phyloP scores from a whole-genome alignment of 2,329 filamentous ascomycete species.

The Tolypocladium ophioglossoides region DNA sequence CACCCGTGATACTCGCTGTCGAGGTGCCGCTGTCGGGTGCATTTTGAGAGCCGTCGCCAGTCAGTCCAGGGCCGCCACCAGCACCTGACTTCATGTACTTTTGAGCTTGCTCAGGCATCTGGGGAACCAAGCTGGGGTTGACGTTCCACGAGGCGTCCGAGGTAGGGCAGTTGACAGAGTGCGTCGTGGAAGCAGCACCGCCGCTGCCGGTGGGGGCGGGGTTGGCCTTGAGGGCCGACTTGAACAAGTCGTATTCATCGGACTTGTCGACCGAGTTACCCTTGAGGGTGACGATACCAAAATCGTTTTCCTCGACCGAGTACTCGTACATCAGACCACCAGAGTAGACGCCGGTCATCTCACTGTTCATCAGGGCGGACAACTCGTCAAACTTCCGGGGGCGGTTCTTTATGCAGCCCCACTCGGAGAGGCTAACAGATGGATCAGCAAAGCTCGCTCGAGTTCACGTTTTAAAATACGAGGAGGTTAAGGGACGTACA shows the following conservation, averaged over 20 bases:
- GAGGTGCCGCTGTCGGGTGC: conserved; percentile 35
- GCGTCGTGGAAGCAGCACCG: conserved; percentile 36
- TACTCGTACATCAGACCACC: conserved; percentile 97
- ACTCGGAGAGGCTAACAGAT: conserved; percentile 64
- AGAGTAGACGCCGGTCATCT: conserved; percentile 89
- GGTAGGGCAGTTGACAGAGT: conserved; percentile 38
- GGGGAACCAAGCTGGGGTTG: conserved; percentile 36
- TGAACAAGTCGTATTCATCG: conserved; percentile 50
- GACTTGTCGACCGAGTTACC: conserved; percentile 42
- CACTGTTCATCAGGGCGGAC: conserved; percentile 60
- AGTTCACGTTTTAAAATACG: background rate
- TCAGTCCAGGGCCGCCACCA: conserved; percentile 41
- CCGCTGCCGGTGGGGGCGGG: conserved; percentile 40
- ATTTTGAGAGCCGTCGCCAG: conserved; percentile 43
- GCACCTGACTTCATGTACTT: conserved; percentile 45
- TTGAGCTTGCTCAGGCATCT: conserved; percentile 38
- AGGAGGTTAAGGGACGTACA: conserved; percentile 31
- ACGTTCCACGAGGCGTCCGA: conserved; percentile 40
- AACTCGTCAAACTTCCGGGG: conserved; percentile 73
- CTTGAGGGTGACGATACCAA: conserved; percentile 63
- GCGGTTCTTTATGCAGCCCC: conserved; percentile 73
- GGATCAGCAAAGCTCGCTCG: background rate
- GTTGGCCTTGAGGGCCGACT: conserved; percentile 35
- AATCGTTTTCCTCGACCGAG: conserved; percentile 66
- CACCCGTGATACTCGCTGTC: conserved; percentile 27